Conservation (phyloP, 2,329 filamentous ascomycete genomes). For the Colletotrichum horii region DNA sequence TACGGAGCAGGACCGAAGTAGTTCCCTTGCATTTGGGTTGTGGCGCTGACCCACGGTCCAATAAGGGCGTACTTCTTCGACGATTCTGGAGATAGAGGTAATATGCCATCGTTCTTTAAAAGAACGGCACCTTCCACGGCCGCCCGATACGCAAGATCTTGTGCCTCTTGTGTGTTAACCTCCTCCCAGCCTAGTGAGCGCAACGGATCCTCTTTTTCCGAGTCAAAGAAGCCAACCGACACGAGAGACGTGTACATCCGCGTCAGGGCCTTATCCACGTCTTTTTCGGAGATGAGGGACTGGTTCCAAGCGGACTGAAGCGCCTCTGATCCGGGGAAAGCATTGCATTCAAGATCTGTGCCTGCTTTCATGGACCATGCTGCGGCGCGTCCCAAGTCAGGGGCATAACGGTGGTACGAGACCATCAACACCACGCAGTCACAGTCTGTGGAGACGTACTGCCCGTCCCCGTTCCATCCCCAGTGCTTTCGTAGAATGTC, state of each 20-base stretch:
- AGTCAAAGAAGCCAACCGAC: constrained; percentile 63
- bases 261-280: constrained; percentile 48
- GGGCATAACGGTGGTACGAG: constrained; percentile 5
- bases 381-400: constrained; percentile 34
- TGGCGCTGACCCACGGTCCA: constrained; percentile 38
- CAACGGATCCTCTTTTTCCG: constrained; percentile 46
- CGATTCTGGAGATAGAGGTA: constrained; percentile 45
- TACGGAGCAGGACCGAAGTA: constrained; percentile 25
- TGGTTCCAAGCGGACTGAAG: constrained; percentile 31
- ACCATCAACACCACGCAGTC: constrained; percentile 36
- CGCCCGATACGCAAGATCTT: constrained; percentile 56
- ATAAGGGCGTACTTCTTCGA: constrained; percentile 32
- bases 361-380: constrained; percentile 38
- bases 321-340: constrained; percentile 23
- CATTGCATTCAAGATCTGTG: constrained; percentile 35
- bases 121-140: constrained; percentile 52
- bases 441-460: constrained; percentile 71
- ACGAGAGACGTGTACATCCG: constrained; percentile 61
- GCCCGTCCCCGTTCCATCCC: constrained; percentile 64
- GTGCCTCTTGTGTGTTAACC: constrained; percentile 58
- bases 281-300: constrained; percentile 33
- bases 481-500: constrained; percentile 69
- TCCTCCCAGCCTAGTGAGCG: constrained; percentile 57
- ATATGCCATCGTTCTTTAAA: constrained; percentile 58
- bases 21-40: constrained; percentile 26